Conservation (phyloP, 2,329 filamentous ascomycete genomes). For the Alternaria longipes region DNA sequence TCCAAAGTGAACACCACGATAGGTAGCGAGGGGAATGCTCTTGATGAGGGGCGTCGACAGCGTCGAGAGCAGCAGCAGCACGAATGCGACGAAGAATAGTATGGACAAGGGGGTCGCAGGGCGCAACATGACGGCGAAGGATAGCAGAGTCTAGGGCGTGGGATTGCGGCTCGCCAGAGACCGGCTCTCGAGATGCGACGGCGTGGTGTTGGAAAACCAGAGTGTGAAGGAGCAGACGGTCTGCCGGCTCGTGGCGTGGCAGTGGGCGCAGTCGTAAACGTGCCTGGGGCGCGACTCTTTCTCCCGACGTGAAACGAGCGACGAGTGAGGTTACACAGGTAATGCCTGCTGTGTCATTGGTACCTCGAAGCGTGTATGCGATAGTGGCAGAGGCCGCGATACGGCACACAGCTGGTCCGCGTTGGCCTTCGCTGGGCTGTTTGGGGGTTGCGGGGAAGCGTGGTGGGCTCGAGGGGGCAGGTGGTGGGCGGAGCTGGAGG, state of each 20-base stretch:
- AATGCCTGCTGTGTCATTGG: constrained; percentile 44
- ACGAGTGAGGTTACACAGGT: constrained; percentile 35
- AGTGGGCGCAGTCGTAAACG: constrained; percentile 32
- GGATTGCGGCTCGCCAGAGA: constrained; percentile 40
- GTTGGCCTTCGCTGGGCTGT: constrained; percentile 17
- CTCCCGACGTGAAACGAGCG: constrained; percentile 41
- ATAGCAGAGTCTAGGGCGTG: constrained; percentile 31
- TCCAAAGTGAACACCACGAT: constrained; percentile 80
- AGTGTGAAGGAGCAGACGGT: constrained; percentile 10
- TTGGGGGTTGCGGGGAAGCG: constrained; percentile 27
- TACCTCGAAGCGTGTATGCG: constrained; percentile 21
- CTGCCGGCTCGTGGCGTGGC: background rate
- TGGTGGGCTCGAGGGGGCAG: constrained; percentile 10
- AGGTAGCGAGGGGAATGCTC: constrained; percentile 82
- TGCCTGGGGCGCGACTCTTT: constrained; percentile 34
- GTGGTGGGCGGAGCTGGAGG: constrained; percentile 18
- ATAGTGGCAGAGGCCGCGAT: constrained; percentile 14
- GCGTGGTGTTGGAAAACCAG: constrained; percentile 23
- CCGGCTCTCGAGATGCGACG: constrained; percentile 39
- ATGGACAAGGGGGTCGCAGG: constrained; percentile 91
- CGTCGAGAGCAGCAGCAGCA: constrained; percentile 82
- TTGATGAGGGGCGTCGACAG: constrained; percentile 92
- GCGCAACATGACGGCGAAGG: constrained; percentile 74
- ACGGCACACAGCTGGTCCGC: constrained; percentile 19
- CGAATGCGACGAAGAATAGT: constrained; percentile 85